phyloP scores from a whole-genome alignment of 495 filamentous ascomycete genomes.

The Aspergillus olivimuriae region DNA sequence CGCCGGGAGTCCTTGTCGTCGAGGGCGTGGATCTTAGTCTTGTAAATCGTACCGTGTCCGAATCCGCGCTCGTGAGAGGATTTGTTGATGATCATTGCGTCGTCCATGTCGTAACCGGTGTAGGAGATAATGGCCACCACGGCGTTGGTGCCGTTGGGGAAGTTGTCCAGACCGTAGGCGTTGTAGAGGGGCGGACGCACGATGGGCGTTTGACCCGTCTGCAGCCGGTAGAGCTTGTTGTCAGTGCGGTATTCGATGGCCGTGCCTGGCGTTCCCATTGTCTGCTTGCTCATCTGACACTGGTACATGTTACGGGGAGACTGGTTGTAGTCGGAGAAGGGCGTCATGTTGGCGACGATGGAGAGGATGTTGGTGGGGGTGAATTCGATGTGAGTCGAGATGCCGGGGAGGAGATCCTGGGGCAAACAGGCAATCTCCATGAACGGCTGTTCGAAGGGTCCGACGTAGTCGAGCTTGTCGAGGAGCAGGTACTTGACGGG shows the following conservation, averaged over 20 bases:
- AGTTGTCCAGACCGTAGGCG: constrained; percentile 95
- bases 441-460: constrained; percentile 92
- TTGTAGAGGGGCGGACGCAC: constrained; percentile 90
- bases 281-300: constrained; percentile 99
- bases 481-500: constrained; percentile 88
- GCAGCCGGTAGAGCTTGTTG: constrained; percentile 92
- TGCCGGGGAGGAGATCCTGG: constrained; percentile 73
- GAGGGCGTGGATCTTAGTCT: constrained; percentile 82
- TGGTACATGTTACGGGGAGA: constrained; percentile 99
- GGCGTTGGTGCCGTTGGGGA: constrained; percentile 95
- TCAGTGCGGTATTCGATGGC: constrained; percentile 83
- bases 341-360: constrained; percentile 97
- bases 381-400: constrained; percentile 90
- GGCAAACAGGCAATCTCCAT: constrained; percentile 94
- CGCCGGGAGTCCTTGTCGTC: constrained; percentile 61
- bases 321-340: constrained; percentile 98
- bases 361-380: constrained; percentile 96
- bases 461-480: constrained; percentile 78
- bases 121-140: constrained; percentile 98
- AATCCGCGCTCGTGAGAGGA: constrained; percentile 97
- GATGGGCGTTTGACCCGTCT: constrained; percentile 93
- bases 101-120: constrained; percentile 99
- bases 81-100: constrained; percentile 99
- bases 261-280: constrained; percentile 94
- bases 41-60: constrained; percentile 93